These are phyloP conservation scores for Coniosporium tulheliwenetii DNA, from an alignment of 2,329 filamentous ascomycete genomes.

Conservation along the genomic window DNA sequence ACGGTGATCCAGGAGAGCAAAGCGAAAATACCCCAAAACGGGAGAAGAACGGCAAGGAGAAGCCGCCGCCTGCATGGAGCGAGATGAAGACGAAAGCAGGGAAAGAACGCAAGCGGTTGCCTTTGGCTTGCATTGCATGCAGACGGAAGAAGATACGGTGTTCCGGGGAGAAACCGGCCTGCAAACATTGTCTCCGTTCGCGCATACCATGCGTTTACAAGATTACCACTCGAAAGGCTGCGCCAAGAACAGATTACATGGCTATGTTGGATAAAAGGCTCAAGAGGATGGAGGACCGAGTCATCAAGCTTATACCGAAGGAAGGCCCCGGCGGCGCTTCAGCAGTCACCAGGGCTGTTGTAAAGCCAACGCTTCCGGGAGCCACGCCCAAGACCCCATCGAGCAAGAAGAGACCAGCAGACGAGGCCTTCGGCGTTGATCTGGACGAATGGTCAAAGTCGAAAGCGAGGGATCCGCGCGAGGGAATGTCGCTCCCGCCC, in stretches of 20 bases:
- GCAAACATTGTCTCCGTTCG: conserved; percentile 87
- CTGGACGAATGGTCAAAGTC: conserved; percentile 66
- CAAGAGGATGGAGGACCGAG: conserved; percentile 94
- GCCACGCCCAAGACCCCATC: conserved; percentile 37
- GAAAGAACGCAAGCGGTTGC: conserved; percentile 85
- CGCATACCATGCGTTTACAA: conserved; percentile 96
- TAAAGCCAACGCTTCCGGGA: conserved; percentile 60
- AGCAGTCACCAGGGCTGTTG: conserved; percentile 60
- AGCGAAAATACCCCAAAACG: conserved; percentile 2
- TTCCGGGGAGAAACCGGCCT: conserved; percentile 92
- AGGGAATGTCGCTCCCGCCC: conserved; percentile 31
- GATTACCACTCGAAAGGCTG: conserved; percentile 84
- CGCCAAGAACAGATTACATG: conserved; percentile 95
- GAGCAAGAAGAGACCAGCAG: conserved; percentile 65
- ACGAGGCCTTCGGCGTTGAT: conserved; percentile 75
- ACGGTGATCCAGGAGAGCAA: background rate
- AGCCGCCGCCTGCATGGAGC: conserved; percentile 28
- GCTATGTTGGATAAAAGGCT: conserved; percentile 93
- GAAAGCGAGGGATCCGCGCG: conserved; percentile 32
- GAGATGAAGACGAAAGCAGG: conserved; percentile 53
- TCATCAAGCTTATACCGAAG: conserved; percentile 89
- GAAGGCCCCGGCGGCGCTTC: conserved; percentile 56
- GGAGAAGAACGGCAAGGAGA: conserved; percentile 11
- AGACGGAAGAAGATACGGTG: conserved; percentile 95
- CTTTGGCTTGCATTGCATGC: conserved; percentile 89